Base-by-base conservation (phyloP, 257 asterid genomes). In the Ophiorrhiza pumila region DNA sequence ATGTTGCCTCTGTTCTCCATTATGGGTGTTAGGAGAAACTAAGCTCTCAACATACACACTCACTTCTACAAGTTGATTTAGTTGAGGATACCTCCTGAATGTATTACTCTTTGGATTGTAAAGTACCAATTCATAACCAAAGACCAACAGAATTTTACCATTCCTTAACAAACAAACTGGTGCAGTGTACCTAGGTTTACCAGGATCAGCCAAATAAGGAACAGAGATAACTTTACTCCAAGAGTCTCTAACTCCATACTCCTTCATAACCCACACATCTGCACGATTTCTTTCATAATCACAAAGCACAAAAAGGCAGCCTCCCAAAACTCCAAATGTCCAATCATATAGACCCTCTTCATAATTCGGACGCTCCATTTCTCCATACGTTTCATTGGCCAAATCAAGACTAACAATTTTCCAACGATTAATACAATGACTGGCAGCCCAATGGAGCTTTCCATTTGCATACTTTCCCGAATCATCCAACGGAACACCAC, bases 241-340 rank as follows among this genome's bases (percentile, higher is more conserved):
- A 5, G 76, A 77, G 23, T 58, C 78, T 15, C 72, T 76, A 4
- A 71, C 75, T 25, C 85, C 81, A 59, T 78, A 80, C 46, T 85
- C 71, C 76, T 80, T 77, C 87, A 83, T 76, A 52, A 79, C 63
- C 96, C 92, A 90, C 70, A 88, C 58, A 68, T 88, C 89, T 0
- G 75, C 82, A 39, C 60, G 39, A 5, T 18, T 56, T 10, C n/a
- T 25, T 14, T 23, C 17, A 71, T 76, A 71, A 57, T 77, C 46
- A 77, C 83, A 86, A 23, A 88, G 77, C 71, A 85, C 84, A 1
- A 71, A 80, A 53, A 88, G 68, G 23, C 71, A 57, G 7, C 82
- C 91, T 56, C 77, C 86, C 0, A 79, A 39, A 4, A 43, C 87
- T 12, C 81, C 87, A 60, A 86, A 58, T 22, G 42, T 27, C 52